Evolutionary conservation across 108 stramenopile species (phyloP), one percentile per base, ranked within the genome.

Genomic region (Epithemia pelagica): DNA sequence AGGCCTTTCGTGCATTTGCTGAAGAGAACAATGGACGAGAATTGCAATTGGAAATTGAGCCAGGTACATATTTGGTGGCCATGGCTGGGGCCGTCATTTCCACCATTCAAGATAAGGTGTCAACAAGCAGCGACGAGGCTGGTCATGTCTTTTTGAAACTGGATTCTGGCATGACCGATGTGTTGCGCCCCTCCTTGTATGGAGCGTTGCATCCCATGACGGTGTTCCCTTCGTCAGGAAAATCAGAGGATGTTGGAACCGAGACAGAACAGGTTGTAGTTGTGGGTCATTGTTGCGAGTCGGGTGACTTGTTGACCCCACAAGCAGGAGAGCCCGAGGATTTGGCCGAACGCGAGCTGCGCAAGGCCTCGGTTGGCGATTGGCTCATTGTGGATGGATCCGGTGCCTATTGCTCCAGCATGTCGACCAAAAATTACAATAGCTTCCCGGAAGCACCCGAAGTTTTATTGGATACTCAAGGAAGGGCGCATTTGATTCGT

Each of bases 391-490:
- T 99, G 78, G 96, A 97, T 77, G 96, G 96, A 61, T 93, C 91
- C 66, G 98, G 98, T 27, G 98, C 98, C 8, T 99, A 99, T 79
- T 97, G 96, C 70, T 54, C 90, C 19, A 95, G 94, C 25, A 99
- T 99, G 98, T 91, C 91, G 68, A 86, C 96, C 27, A 97, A 97
- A 83, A 96, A 97, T 81, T 99, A 99, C 89, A 99, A 99, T 70
- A 90, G 88, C 59, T 99, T 97, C 78, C 98, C 98, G 2, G 96
- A 97, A 71, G 92, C 96, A 7, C 94, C 96, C 18, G 97, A 98
- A 83, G 95, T 91, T 33, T 32, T 86, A 54, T 65, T 87, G 28
- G 80, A 69, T 30, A 56, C 74, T 37, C 30, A 63, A 62, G 95
- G 91, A 22, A 73, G 85, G 58, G 82, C 83, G 10, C 90, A 95